Percentiles rank a stretch among this genome's conserved stretches.
Conservation (phyloP, 768 basidiomycete species). For the Phaffia tasmanica region DNA sequence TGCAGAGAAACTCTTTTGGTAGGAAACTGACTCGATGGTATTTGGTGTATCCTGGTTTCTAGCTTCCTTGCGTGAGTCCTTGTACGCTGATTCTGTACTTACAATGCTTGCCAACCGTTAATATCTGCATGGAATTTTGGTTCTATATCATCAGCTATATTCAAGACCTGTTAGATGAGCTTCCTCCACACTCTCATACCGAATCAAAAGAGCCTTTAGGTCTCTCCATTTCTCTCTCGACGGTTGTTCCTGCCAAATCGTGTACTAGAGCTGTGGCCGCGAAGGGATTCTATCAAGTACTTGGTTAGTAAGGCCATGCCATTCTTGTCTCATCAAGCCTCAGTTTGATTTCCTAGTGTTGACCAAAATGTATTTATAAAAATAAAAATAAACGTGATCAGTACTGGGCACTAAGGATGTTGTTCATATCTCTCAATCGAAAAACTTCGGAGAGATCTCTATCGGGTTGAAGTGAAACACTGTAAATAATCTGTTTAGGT, state of each 20-base stretch:
- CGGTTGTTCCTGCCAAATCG: background rate
- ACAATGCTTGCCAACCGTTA: too few relatives aligned
- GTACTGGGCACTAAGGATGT: constrained; percentile 20
- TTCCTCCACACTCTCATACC: background rate
- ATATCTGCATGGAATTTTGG: too few relatives aligned
- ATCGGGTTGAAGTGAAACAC: constrained; percentile 4
- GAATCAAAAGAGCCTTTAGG: background rate
- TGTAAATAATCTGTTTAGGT: too few relatives aligned
- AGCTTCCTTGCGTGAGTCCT: too few relatives aligned
- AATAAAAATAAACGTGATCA: background rate
- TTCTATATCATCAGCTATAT: too few relatives aligned
- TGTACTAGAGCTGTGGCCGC: constrained; percentile 15
- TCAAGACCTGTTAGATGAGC: too few relatives aligned
- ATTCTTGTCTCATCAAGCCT: background rate
- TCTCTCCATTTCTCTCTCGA: background rate
- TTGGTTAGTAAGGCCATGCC: background rate
- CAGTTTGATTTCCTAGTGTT: background rate
- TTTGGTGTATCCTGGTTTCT: too few relatives aligned
- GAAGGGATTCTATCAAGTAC: constrained; percentile 22
- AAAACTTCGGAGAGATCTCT: constrained; percentile 15
- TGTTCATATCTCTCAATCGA: constrained; percentile 9
- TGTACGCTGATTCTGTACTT: too few relatives aligned
- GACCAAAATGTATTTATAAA: background rate
- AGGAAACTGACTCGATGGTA: too few relatives aligned
- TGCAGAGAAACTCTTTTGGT: too few relatives aligned